A percentile compares a stretch with the other conserved stretches of the same genome.
Conservation (phyloP, 805 yeast genomes). For the Cyberlindnera sargentensis region DNA sequence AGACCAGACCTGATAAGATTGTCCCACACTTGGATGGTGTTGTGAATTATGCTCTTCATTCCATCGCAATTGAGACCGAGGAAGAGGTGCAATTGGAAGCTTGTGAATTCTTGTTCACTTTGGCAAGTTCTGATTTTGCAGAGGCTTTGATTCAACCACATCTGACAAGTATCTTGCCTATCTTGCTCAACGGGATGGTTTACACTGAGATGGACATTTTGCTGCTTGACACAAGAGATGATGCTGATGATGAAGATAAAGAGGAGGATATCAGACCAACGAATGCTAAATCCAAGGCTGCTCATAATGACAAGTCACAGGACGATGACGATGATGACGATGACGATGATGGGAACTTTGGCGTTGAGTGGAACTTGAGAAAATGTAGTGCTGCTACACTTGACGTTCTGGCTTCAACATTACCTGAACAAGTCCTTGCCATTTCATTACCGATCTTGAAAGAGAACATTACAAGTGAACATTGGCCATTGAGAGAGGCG, state of each 20-base stretch:
- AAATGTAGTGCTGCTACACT: conserved; percentile 93
- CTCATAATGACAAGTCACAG: conserved; percentile 20
- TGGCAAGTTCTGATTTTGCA: conserved; percentile 58
- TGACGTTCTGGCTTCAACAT: conserved; percentile 65
- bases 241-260: conserved; percentile 69
- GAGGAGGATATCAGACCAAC: conserved; percentile 86
- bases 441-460: conserved; percentile 70
- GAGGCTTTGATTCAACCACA: conserved; percentile 47
- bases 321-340: conserved; percentile 51
- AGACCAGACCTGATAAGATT: conserved; percentile 73
- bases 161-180: conserved; percentile 64
- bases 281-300: conserved; percentile 55
- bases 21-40: conserved; percentile 82
- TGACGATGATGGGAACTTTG: conserved; percentile 60
- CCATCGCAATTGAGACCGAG: conserved; percentile 48
- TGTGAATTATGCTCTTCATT: conserved; percentile 73
- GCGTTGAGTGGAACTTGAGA: conserved; percentile 82
- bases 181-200: conserved; percentile 73
- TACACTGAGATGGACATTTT: conserved; percentile 78
- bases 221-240: conserved; percentile 64
- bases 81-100: conserved; percentile 86
- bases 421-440: conserved; percentile 61
- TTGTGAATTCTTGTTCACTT: conserved; percentile 78
- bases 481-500: conserved; percentile 92
- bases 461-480: conserved; percentile 55